Percentiles rank a stretch among this genome's conserved stretches.
Evolutionary conservation across 176 grass and related monocot genomes (phyloP).

Genomic region (Triticum dicoccoides): DNA sequence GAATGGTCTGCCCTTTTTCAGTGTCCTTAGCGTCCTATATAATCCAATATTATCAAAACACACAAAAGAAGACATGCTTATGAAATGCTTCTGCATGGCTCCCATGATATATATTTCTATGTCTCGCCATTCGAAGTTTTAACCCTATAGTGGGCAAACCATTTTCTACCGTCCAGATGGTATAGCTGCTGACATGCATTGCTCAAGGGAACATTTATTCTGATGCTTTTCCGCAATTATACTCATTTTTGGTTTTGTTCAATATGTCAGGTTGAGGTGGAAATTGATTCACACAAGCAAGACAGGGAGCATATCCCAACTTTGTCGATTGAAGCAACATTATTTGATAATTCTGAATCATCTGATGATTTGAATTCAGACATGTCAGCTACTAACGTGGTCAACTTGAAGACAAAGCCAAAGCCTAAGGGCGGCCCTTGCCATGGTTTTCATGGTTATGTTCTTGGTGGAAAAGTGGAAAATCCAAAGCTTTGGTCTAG

Average conservation of each 20-base stretch:
- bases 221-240: neutral
- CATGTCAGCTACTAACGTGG: constrained; percentile 37
- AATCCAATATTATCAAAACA: neutral
- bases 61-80: neutral
- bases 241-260: neutral
- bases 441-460: constrained; percentile 69
- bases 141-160: neutral
- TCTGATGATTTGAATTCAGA: constrained; percentile 35
- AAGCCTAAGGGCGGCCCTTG: constrained; percentile 29
- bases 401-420: constrained; percentile 65
- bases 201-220: constrained; percentile 7
- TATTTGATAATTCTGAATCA: constrained; percentile 67
- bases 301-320: constrained; percentile 45
- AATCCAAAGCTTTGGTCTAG: constrained; percentile 96
- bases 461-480: constrained; percentile 79
- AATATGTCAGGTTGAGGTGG: constrained; percentile 76
- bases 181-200: neutral
- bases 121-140: neutral
- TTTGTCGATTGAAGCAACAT: constrained; percentile 72
- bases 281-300: constrained; percentile 74
- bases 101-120: neutral
- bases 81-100: neutral
- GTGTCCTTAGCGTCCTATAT: neutral
- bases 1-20: neutral
- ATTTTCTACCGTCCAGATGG: constrained; percentile 2